Evolutionary conservation across 441 rosid genomes (phyloP).

Genomic region (Erodium texanum): DNA sequence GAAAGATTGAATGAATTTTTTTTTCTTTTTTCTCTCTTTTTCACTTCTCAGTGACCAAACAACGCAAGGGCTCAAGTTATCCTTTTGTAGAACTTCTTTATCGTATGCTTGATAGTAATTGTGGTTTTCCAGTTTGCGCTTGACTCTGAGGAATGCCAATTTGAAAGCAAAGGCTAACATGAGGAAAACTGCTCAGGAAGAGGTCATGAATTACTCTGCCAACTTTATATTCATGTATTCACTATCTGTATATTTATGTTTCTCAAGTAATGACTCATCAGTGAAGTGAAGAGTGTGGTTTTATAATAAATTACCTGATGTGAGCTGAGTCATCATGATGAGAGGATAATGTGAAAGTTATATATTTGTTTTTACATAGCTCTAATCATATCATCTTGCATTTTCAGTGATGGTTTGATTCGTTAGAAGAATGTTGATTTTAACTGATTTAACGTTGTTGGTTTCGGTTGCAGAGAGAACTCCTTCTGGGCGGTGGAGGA

Average conservation of each 20-base stretch:
- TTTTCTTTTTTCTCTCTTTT: neutral
- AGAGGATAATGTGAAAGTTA: neutral
- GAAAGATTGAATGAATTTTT: neutral
- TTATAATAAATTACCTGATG: neutral
- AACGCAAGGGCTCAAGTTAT: neutral
- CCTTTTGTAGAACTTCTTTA: neutral
- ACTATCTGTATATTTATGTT: neutral
- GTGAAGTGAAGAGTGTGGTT: neutral
- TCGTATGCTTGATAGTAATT: neutral
- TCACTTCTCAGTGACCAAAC: neutral
- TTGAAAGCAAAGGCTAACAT: conserved; percentile 81
- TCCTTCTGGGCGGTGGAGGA: conserved; percentile 88
- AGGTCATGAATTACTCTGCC: conserved; percentile 31
- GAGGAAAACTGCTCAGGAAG: conserved; percentile 75
- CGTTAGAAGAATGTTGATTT: neutral
- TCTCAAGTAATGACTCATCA: neutral
- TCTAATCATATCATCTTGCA: too few relatives aligned
- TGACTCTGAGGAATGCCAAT: conserved; percentile 70
- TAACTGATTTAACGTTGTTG: neutral
- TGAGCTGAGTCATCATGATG: neutral
- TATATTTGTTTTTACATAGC: neutral
- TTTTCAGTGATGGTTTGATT: too few relatives aligned
- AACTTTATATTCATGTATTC: conserved; percentile 2
- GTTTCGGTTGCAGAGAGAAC: conserved; percentile 57
- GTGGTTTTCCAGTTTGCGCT: conserved; percentile 43